Evolutionary conservation across 495 filamentous ascomycete species (phyloP), one percentile per base, ranked within the genome.

Genomic region (Glutinoglossum americanum): DNA sequence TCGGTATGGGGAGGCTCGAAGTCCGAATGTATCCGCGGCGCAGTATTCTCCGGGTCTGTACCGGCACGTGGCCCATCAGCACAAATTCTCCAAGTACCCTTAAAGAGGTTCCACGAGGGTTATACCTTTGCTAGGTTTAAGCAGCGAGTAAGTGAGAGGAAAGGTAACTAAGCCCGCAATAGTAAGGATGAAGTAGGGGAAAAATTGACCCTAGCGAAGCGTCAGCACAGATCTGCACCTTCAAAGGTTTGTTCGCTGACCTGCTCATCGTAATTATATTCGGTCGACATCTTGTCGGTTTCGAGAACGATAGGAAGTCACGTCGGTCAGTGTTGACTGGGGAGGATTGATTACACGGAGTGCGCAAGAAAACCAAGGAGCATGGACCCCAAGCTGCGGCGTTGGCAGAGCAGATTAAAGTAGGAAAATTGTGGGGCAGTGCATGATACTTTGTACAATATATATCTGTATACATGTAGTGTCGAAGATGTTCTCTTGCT

Each of bases 191-290:
- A 97, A 98, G 77, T 89, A 96, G 64, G 92, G 92, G 77, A 95
- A 98, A 75, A 95, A 95, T 81, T 95, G 84, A 48, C 89, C 90
- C 81, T 96, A 62, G 25, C 57, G 55, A 53, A 44, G 37, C n/a
- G 61, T 66, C 56, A 60, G 57, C 26, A 56, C 30, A 27, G 13
- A 17, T 15, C 32, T 21, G 39, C 37, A 19, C 7, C 27, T 11
- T 19, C 48, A 21, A 21, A 37, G 56, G 21, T 9, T 28, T 9
- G 7, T 37, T 44, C 27, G 35, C 71, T 45, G 63, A 85, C 84
- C 81, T 89, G 77, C 65, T 94, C 87, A 78, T 98, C 92, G 72
- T 98, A 98, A 63, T 83, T 90, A 75, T 98, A 98, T 69, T 97
- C 92, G 62, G 87, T 87, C 66, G 87, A 89, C 87, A 93, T 94